A percentile compares a stretch with the other conserved stretches of the same genome.
These are phyloP conservation scores for Brassica rapa DNA, from an alignment of 345 rosid species.

Conservation along the genomic window DNA sequence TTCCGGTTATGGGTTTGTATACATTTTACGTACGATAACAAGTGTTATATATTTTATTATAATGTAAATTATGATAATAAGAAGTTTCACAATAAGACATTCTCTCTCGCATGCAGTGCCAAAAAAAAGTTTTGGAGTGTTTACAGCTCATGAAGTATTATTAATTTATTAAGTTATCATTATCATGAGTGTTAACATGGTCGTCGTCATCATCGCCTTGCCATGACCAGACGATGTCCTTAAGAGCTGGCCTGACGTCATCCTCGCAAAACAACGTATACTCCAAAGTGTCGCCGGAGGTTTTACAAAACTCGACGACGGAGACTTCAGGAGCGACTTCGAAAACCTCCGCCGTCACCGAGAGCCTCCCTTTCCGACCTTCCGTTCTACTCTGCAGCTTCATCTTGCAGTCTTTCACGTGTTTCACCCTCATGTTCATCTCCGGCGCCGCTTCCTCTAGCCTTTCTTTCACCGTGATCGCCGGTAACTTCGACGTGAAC, in stretches of 20 bases:
- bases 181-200: conserved; percentile 5
- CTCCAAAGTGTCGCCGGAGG: conserved; percentile 63
- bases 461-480: conserved; percentile 48
- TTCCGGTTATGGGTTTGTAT: conserved; percentile 18
- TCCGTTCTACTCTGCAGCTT: conserved; percentile 49
- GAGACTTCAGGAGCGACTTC: conserved; percentile 67
- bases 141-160: conserved; percentile 19
- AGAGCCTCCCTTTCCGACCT: conserved; percentile 62
- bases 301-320: conserved; percentile 68
- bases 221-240: conserved; percentile 88
- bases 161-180: not conserved
- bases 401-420: conserved; percentile 50
- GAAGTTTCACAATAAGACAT: conserved; percentile 7
- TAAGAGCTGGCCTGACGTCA: conserved; percentile 71
- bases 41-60: not conserved
- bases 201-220: conserved; percentile 63
- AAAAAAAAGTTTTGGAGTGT: not conserved
- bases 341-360: conserved; percentile 61
- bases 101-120: conserved; percentile 26
- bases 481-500: conserved; percentile 63
- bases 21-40: conserved; percentile 10
- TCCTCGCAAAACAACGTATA: conserved; percentile 60
- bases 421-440: conserved; percentile 56
- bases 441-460: conserved; percentile 54
- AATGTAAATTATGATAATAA: conserved; percentile 20